phyloP scores from a whole-genome alignment of 2,329 filamentous ascomycete genomes.

The Penicillium sp. region DNA sequence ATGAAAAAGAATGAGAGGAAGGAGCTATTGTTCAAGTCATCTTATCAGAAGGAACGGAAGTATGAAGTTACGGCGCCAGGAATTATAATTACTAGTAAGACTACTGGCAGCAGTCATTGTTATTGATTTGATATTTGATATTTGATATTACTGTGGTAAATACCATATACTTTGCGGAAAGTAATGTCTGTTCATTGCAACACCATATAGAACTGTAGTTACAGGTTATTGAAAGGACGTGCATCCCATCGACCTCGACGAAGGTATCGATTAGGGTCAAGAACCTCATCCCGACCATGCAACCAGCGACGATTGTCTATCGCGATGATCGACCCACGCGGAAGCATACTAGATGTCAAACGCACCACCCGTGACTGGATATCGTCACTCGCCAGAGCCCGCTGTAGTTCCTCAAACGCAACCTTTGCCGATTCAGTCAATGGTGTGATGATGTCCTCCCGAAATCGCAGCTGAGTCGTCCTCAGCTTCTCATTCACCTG shows the following conservation, averaged over 20 bases:
- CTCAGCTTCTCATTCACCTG: background rate
- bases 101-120: too few relatives aligned
- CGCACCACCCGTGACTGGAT: background rate
- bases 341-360: background rate
- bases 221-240: background rate
- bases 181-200: background rate
- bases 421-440: conserved; percentile 23
- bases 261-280: conserved; percentile 6
- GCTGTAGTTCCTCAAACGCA: conserved; percentile 33
- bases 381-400: background rate
- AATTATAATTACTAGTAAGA: too few relatives aligned
- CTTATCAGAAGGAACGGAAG: too few relatives aligned
- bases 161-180: too few relatives aligned
- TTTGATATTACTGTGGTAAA: too few relatives aligned
- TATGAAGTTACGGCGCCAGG: too few relatives aligned
- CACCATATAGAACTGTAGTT: background rate
- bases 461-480: conserved; percentile 9
- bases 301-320: conserved; percentile 11
- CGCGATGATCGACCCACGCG: conserved; percentile 4
- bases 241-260: conserved; percentile 12
- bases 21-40: background rate
- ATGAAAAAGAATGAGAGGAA: background rate
- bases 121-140: too few relatives aligned
- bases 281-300: conserved; percentile 5
- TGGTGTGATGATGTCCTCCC: conserved; percentile 32